Base-by-base conservation (phyloP, 257 asterid genomes). In the Solanum arcanum region DNA sequence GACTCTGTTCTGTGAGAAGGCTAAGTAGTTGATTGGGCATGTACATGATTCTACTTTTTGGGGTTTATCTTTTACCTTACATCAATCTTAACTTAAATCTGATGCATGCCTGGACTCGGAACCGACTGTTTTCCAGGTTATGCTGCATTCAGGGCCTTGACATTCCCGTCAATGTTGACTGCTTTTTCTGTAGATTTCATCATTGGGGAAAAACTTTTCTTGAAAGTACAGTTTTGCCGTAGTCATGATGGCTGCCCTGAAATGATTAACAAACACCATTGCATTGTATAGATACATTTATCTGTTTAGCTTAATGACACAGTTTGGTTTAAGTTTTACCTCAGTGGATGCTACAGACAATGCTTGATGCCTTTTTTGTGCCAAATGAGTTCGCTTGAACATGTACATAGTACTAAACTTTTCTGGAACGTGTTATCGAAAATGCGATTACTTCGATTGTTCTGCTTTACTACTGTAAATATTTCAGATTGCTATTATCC, bases 271-370 rank as follows among this genome's bases (percentile, higher is more conserved):
- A 73, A 92, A 84, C 90, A 75, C 88, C 92, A 62, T 88, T 86
- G 84, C 81, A 86, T 88, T 93, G 98, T 93, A 95, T 83, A 95
- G 97, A 89, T 89, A 89, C 90, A 33, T 64, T 37, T 86, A 21
- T 29, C 85, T 89, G 69, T 82, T 82, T 52, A 76, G 90, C 87
- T 33, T 88, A 69, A 42, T 33, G 76, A 44, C 86, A 27, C 86
- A 27, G 66, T 27, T 46, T 49, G 85, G 85, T 49, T 81, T 52
- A 81, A 49, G 69, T 81, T 81, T 31, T 12, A 49, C 39, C 69
- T 46, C 10, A 20, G 41, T 49, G 85, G 84, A 49, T 20, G 21
- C 64, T 49, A 27, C 69, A 31, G 29, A 18, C 29, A 52, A 3
- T 31, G 29, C 44, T 81, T 49, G 85, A 81, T 29, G 69, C 27